phyloP scores from a whole-genome alignment of 345 rosid species.

The Euphorbia tirucalli region DNA sequence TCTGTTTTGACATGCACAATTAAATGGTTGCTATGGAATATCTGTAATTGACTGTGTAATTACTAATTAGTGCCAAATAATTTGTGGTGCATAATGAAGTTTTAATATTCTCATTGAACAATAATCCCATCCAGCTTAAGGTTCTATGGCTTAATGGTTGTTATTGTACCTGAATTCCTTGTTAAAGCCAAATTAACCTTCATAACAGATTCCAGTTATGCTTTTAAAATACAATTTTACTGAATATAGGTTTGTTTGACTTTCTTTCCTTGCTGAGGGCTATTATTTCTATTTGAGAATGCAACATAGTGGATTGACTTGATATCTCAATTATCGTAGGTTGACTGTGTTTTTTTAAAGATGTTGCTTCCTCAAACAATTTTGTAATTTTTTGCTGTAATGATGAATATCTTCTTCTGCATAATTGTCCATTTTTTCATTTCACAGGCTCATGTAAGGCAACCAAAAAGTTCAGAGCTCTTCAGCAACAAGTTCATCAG shows the following conservation, averaged over 20 bases:
- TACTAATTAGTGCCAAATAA: background rate
- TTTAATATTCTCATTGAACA: background rate
- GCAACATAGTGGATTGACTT: background rate
- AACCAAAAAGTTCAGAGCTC: slow-evolving; percentile 63
- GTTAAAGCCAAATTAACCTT: background rate
- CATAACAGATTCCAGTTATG: background rate
- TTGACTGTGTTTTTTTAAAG: background rate
- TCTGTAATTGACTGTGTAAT: background rate
- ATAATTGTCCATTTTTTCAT: slow-evolving; percentile 7
- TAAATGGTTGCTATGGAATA: background rate
- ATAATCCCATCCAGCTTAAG: background rate
- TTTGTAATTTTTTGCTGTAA: background rate
- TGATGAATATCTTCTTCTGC: background rate
- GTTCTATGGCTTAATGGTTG: background rate
- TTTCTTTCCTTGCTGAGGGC: slow-evolving; percentile 1
- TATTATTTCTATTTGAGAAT: background rate
- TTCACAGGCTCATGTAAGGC: slow-evolving; percentile 72
- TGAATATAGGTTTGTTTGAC: background rate
- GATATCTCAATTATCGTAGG: slow-evolving; percentile 4
- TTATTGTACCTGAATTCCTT: slow-evolving; percentile 2
- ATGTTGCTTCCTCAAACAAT: background rate
- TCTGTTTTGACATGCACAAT: background rate
- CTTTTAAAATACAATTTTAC: background rate
- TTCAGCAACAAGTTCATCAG: slow-evolving; percentile 66
- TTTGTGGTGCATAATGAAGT: background rate